Base-by-base conservation (phyloP, 768 basidiomycete genomes). In the Cubamyces lactineus region DNA sequence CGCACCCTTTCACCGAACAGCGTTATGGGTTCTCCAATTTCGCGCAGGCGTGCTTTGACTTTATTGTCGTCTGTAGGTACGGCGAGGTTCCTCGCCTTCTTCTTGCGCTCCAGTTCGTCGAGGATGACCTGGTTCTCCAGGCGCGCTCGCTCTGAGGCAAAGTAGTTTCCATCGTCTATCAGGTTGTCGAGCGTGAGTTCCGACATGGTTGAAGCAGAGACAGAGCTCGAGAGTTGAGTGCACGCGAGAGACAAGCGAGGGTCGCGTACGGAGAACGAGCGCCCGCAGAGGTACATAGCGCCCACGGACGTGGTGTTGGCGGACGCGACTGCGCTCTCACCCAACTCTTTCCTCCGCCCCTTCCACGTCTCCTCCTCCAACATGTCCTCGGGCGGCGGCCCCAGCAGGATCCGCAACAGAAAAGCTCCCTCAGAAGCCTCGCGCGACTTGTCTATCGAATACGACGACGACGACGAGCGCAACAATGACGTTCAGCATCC, bases 61-160 rank as follows among this genome's bases (percentile, higher is more conserved):
- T 91, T 88, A 70, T 86, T 90, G 75, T 98, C 97, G 75, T 98
- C 96, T 7, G 97, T 99, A 8, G 97, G 97, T 11, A 98, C 94
- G 7, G 96, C 97, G 77, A 98, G 85, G 62, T 82, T 88, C 65
- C 97, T 84, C 13, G 96, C 91, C 70, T 94, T 90, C 81, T 97
- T 97, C 83, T 96, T 97, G 66, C 96, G 85, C 72, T 99, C 97
- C n/a, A 99, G 86, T 75, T 97, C 95, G 71, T 94, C 92, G 49
- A 98, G 81, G 55, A 98, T 86, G 66, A 89, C 89, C 70, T 90
- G 87, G 78, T 94, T 93, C 74, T 92, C 91, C 53, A 86, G 72
- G 67, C 85, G 81, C 59, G 90, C 91, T 43, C 91, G 78, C 65
- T 93, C 91, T 12, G 89, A 82, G 61, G 88, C 86, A 21, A 85